phyloP scores from a whole-genome alignment of 2,329 filamentous ascomycete species.

The Venturia aucupariae region DNA sequence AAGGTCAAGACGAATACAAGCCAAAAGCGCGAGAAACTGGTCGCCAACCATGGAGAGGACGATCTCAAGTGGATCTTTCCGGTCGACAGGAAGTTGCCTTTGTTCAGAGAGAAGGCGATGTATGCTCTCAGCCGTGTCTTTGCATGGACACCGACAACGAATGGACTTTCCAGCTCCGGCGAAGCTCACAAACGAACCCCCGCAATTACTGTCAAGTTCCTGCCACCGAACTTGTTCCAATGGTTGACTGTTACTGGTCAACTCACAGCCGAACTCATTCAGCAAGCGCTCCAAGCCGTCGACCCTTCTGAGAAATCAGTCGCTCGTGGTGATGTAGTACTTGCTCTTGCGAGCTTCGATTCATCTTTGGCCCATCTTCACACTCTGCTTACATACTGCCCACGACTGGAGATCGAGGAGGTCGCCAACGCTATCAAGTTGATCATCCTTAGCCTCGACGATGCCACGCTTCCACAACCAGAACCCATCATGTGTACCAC shows the following conservation, averaged over 20 bases:
- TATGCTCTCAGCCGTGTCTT: conserved; percentile 44
- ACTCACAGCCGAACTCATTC: conserved; percentile 35
- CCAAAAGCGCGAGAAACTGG: background rate
- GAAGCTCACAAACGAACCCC: background rate
- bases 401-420: conserved; percentile 56
- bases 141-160: conserved; percentile 18
- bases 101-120: conserved; percentile 57
- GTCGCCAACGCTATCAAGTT: conserved; percentile 56
- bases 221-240: conserved; percentile 45
- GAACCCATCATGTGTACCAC: conserved; percentile 19
- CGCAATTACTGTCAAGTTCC: conserved; percentile 34
- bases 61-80: background rate
- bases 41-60: conserved; percentile 12
- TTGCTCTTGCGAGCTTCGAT: conserved; percentile 55
- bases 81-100: conserved; percentile 29
- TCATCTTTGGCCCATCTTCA: conserved; percentile 58
- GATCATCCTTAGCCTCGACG: conserved; percentile 60
- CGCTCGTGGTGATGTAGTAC: conserved; percentile 46
- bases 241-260: conserved; percentile 51
- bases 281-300: conserved; percentile 29
- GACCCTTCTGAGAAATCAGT: conserved; percentile 20
- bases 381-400: conserved; percentile 52
- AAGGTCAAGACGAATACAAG: conserved; percentile 24
- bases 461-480: conserved; percentile 18
- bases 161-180: conserved; percentile 13